Evolutionary conservation across 257 asterid species (phyloP), one percentile per base, ranked within the genome.

Genomic region (Solanum etuberosum): DNA sequence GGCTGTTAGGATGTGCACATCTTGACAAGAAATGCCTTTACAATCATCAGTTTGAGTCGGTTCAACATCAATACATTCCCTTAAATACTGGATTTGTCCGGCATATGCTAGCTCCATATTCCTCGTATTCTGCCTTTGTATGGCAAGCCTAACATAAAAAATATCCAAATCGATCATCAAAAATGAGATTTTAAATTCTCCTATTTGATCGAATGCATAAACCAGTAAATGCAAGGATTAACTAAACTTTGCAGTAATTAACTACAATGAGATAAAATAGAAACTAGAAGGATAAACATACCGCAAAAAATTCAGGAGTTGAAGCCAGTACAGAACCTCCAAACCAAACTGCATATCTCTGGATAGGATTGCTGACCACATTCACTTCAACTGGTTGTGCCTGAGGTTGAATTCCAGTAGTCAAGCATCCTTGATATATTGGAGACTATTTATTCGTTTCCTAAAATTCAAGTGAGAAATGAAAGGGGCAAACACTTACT

Each of bases 241-340:
- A 68, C 16, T 34, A 63, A 57, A 6, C n/a, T 32, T 32, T 32
- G 54, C n/a, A 38, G 34, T 82, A 81, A 72, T 59, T 87, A 86
- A 82, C 51, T 74, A 80, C 63, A 68, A 74, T 34, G 51, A 77
- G 77, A 63, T 80, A 72, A 31, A 68, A 25, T 16, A 27, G n/a
- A 77, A 77, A 77, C 84, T n/a, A 40, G 27, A 77, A 77, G 37
- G 9, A 77, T 77, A 21, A 35, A 87, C 91, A 68, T 91, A 97
- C 99, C 92, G 96, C 90, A 90, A 92, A 96, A 91, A 97, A 96
- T 90, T 97, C 98, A 29, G 99, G 98, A 25, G 97, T 96, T 85
- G 99, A 97, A 85, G 98, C 98, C 86, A 96, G 98, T 54, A 96
- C 98, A 9, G 99, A 97, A 81, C 99, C 99, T 74, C 99, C 99